Evolutionary conservation across 352 stramenopile genomes (phyloP).

Genomic region (Pythium monospermum): DNA sequence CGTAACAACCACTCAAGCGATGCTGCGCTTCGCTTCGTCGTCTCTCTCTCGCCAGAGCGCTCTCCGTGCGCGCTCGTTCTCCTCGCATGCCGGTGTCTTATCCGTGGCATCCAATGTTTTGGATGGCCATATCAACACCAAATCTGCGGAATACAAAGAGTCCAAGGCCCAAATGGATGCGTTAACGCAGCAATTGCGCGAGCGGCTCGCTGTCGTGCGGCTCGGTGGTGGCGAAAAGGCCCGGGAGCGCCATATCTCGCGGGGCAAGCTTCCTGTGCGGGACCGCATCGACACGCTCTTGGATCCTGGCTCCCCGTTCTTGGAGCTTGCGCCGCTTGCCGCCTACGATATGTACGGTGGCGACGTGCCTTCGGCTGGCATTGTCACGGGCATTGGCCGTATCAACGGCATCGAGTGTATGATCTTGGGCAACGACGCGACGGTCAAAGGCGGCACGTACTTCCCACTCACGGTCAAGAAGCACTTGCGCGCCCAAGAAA

Average conservation of each 20-base stretch:
- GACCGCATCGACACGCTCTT: constrained; percentile 94
- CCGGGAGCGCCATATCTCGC: constrained; percentile 59
- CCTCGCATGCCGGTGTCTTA: constrained; percentile 37
- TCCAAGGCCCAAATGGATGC: constrained; percentile 52
- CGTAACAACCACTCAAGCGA: too few relatives aligned
- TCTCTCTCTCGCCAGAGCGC: constrained; percentile 7
- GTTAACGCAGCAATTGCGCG: constrained; percentile 41
- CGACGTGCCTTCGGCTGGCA: constrained; percentile 77
- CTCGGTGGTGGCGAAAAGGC: constrained; percentile 66
- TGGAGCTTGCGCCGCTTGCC: constrained; percentile 93
- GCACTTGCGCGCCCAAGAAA: constrained; percentile 92
- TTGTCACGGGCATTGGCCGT: constrained; percentile 88
- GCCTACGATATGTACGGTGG: constrained; percentile 83
- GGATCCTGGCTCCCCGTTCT: constrained; percentile 93
- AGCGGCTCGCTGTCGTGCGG: constrained; percentile 35
- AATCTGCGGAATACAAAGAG: constrained; percentile 51
- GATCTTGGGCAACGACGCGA: constrained; percentile 98
- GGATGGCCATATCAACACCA: constrained; percentile 56
- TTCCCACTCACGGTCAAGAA: constrained; percentile 99
- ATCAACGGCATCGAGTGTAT: constrained; percentile 90
- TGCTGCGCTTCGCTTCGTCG: too few relatives aligned
- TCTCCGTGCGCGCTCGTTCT: constrained; percentile 21
- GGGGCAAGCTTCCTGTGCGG: constrained; percentile 80
- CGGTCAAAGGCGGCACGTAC: constrained; percentile 98
- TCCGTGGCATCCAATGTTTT: constrained; percentile 45